Base-by-base conservation (phyloP, 2,329 filamentous ascomycete species). In the Aspergillus calidoustus region DNA sequence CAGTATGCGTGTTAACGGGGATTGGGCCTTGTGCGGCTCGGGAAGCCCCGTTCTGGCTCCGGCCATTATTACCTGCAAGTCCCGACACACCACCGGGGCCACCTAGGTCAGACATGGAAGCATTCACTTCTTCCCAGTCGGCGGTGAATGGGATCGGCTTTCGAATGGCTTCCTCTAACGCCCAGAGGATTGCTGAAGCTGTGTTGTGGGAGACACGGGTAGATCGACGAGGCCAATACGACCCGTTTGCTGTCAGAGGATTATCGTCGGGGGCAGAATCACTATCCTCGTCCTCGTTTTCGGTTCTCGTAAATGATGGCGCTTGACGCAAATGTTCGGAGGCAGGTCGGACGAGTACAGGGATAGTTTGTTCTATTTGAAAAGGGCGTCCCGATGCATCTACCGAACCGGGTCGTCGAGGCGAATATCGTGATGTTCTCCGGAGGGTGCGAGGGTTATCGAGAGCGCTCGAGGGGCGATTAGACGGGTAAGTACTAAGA, bases 171-270 rank as follows among this genome's bases (percentile, higher is more conserved):
- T 96, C 92, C 82, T 98, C 93, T 60, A 98, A 87, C 43, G 93
- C 88, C 82, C 91, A 98, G 70, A 96, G 89, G 74, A 99, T 93
- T 43, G 95, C 94, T 76, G 91, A 91, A 66, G 92, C 91, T 51
- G 92, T 97, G 67, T 91, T 88, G 69, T 87, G 89, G 52, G 93
- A 97, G 76, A 97, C 89, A 71, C 87, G 88, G 64, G 74, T 78
- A 11, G 74, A 78, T 60, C 79, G 74, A 58, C 68, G 71, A 77
- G 85, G 76, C 86, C 86, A 75, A 80, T 86, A 79, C 75, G 85
- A 73, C 72, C 83, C 69, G 73, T 77, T 66, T 44, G 67, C 68
- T 56, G 62, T 70, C 53, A 68, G 66, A 52, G 69, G 67, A 2
- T 71, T 67, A 43, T 76, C 71, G 61, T 74, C 74, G 51, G 68